phyloP scores from a whole-genome alignment of 2,329 filamentous ascomycete genomes.

The Cercospora brassicicola region DNA sequence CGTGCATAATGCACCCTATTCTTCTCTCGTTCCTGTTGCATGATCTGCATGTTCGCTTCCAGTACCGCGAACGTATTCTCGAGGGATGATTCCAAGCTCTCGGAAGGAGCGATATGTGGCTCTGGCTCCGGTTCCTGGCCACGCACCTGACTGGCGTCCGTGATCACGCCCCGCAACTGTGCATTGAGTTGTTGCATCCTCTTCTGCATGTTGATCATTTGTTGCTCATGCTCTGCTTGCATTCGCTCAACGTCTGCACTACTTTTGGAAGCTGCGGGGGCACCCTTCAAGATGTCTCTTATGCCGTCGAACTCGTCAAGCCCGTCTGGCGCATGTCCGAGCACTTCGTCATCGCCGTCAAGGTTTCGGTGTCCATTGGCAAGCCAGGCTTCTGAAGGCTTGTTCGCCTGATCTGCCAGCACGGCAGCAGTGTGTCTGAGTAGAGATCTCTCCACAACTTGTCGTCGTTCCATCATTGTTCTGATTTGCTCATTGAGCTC shows the following conservation, averaged over 20 bases:
- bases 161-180: slow-evolving; percentile 36
- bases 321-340: slow-evolving; percentile 28
- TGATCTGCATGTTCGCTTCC: slow-evolving; percentile 31
- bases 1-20: slow-evolving; percentile 29
- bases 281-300: slow-evolving; percentile 36
- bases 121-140: slow-evolving; percentile 31
- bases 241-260: slow-evolving; percentile 20
- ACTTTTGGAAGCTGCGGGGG: slow-evolving; percentile 24
- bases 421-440: slow-evolving; percentile 91
- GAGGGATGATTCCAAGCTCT: slow-evolving; percentile 20
- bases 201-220: slow-evolving; percentile 35
- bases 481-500: slow-evolving; percentile 79
- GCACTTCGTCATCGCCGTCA: slow-evolving; percentile 28
- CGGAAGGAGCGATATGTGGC: slow-evolving; percentile 20
- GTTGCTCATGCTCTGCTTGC: slow-evolving; percentile 31
- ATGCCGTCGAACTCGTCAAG: slow-evolving; percentile 57
- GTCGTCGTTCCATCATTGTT: slow-evolving; percentile 72
- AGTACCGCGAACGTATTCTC: slow-evolving; percentile 31
- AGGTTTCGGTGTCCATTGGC: slow-evolving; percentile 22
- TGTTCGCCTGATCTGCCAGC: slow-evolving; percentile 69
- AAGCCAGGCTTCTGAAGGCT: slow-evolving; percentile 16
- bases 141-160: slow-evolving; percentile 32
- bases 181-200: slow-evolving; percentile 38
- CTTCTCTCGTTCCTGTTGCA: slow-evolving; percentile 34
- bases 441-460: slow-evolving; percentile 72